These are phyloP conservation scores for Pleochaeta shiraiana DNA, from an alignment of 2,329 filamentous ascomycete genomes.

Conservation along the genomic window DNA sequence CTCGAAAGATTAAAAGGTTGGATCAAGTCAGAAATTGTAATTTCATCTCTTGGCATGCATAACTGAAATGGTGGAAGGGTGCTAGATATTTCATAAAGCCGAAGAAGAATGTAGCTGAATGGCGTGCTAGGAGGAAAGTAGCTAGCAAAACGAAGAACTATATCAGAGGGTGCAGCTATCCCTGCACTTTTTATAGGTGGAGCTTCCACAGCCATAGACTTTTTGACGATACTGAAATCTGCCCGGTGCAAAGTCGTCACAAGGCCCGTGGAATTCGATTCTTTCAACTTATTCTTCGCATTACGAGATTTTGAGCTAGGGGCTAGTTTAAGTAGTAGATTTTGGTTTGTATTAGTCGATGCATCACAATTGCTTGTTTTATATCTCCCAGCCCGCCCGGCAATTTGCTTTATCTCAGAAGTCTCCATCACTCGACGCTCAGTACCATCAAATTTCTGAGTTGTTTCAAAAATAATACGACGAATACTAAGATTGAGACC, in stretches of 20 bases:
- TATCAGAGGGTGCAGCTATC: conserved; percentile 45
- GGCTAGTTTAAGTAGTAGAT: neutral
- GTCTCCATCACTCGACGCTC: conserved; percentile 35
- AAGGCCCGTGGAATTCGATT: conserved; percentile 26
- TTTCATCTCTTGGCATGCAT: conserved; percentile 35
- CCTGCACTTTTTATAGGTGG: conserved; percentile 48
- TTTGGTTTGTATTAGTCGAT: conserved; percentile 7
- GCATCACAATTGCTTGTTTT: conserved; percentile 42
- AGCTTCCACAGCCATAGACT: conserved; percentile 40
- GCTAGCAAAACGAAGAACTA: conserved; percentile 53
- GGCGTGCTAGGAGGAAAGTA: conserved; percentile 69
- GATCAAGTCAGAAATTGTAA: conserved; percentile 51
- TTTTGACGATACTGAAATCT: conserved; percentile 41
- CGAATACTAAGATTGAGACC: conserved; percentile 85
- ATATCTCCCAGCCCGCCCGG: conserved; percentile 74
- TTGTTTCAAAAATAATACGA: conserved; percentile 67
- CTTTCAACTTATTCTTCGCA: neutral
- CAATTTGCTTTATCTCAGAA: conserved; percentile 87
- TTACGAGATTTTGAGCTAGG: neutral
- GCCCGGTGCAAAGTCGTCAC: conserved; percentile 57
- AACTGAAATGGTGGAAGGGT: conserved; percentile 48
- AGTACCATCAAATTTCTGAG: conserved; percentile 46
- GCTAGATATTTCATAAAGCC: conserved; percentile 41
- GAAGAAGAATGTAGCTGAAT: conserved; percentile 61
- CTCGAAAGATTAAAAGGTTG: conserved; percentile 49